phyloP scores from a whole-genome alignment of 805 yeast genomes.

The Metschnikowia orientalis region DNA sequence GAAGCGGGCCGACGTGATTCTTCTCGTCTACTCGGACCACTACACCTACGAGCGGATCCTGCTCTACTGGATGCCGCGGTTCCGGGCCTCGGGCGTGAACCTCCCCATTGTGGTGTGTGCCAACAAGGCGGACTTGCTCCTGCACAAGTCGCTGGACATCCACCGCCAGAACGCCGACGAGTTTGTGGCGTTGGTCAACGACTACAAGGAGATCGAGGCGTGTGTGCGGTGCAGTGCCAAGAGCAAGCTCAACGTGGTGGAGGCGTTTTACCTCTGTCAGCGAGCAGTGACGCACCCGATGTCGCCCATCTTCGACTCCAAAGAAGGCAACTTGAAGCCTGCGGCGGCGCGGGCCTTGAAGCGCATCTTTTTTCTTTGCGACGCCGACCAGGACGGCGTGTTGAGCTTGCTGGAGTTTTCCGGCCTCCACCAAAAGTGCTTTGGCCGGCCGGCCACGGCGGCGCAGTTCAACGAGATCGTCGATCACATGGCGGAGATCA shows the following conservation, averaged over 20 bases:
- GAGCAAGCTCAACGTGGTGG: slow-evolving; percentile 78
- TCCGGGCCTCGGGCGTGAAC: slow-evolving; percentile 90
- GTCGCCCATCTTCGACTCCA: slow-evolving; percentile 90
- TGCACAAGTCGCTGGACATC: slow-evolving; percentile 34
- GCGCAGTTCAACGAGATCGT: slow-evolving; percentile 38
- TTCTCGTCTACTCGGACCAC: slow-evolving; percentile 93
- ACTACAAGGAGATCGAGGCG: slow-evolving; percentile 90
- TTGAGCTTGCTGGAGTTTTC: slow-evolving; percentile 68
- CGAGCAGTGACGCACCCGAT: slow-evolving; percentile 90
- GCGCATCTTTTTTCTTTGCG: slow-evolving; percentile 79
- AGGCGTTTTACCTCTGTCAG: slow-evolving; percentile 89
- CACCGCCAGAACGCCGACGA: slow-evolving; percentile 58
- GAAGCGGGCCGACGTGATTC: slow-evolving; percentile 81
- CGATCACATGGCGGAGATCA: slow-evolving; percentile 29
- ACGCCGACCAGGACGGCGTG: slow-evolving; percentile 85
- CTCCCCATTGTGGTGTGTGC: slow-evolving; percentile 89
- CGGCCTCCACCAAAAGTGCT: slow-evolving; percentile 69
- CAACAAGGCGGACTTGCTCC: slow-evolving; percentile 59
- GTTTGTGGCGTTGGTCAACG: slow-evolving; percentile 77
- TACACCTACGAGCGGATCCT: slow-evolving; percentile 91
- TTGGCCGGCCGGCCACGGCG: slow-evolving; percentile 40
- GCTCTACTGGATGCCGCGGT: slow-evolving; percentile 90
- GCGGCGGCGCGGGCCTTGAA: slow-evolving; percentile 70
- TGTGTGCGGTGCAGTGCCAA: slow-evolving; percentile 88
- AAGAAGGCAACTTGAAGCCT: slow-evolving; percentile 77